phyloP scores from a whole-genome alignment of 1,284 basidiomycete genomes.

The Mycena citricolor region DNA sequence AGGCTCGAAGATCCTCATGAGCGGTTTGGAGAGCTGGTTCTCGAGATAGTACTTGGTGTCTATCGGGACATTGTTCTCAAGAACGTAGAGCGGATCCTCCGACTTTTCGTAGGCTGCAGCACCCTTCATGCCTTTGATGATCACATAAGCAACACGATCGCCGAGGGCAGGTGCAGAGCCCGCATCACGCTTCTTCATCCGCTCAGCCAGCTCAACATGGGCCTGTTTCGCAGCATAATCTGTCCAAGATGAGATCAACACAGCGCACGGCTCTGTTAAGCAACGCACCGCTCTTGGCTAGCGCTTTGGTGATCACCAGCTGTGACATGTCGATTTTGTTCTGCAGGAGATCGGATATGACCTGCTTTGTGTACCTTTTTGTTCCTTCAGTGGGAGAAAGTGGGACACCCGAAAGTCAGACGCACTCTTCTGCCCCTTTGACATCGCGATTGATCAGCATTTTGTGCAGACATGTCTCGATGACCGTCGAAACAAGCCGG shows the following conservation, averaged over 20 bases:
- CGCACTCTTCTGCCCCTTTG: conserved; percentile 86
- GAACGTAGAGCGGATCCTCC: conserved; percentile 92
- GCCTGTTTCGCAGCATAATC: conserved; percentile 92
- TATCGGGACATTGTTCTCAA: conserved; percentile 95
- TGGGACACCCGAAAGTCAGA: conserved; percentile 7
- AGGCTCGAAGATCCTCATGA: conserved; percentile 97
- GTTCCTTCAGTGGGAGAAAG: conserved; percentile 15
- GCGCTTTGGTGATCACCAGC: conserved; percentile 94
- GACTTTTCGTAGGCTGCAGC: conserved; percentile 98
- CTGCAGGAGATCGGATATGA: conserved; percentile 89
- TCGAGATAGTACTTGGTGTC: conserved; percentile 97
- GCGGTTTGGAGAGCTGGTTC: conserved; percentile 92
- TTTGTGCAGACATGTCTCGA: conserved; percentile 94
- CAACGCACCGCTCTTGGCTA: conserved; percentile 79
- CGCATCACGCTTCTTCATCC: conserved; percentile 94
- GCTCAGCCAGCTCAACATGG: conserved; percentile 89
- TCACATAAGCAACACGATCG: conserved; percentile 96
- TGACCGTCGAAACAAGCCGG: conserved; percentile 91
- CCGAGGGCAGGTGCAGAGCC: conserved; percentile 93
- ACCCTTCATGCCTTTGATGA: conserved; percentile 94
- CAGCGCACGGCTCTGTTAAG: not conserved
- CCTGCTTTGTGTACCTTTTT: conserved; percentile 85
- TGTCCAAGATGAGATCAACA: conserved; percentile 30
- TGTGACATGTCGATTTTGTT: conserved; percentile 98
- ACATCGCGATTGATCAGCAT: conserved; percentile 95